Evolutionary conservation across 2,329 filamentous ascomycete species (phyloP), one percentile per base, ranked within the genome.

Genomic region (Tolypocladium tropicale): DNA sequence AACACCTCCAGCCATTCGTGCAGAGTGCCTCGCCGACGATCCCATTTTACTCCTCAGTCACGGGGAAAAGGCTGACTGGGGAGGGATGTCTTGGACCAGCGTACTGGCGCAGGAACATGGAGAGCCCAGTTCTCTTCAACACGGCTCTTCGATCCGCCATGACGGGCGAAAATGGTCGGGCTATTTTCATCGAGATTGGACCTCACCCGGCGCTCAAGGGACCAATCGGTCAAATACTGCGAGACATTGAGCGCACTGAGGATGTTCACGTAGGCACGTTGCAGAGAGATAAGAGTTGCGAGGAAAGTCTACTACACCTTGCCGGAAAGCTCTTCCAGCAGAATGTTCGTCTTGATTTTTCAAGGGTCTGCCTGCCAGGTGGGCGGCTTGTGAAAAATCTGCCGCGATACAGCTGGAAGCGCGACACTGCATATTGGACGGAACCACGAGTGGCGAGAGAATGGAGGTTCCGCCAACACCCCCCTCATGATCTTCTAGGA

Each of bases 331-430:
- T 63, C 4, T 48, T 58, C 48, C 55, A 56, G 37, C 54, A 56
- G 1, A 18, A 58, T 1, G 65, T 68, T 3, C 46, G 61, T 3
- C 60, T 66, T 7, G 30, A 61, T 33, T 54, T 59, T 3, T 16
- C 55, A 0, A 52, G 55, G 3, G 34, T 60, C 2, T 58, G 61
- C 5, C 48, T 53, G 1, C 14, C 30, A 1, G 56, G 54, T 9
- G 56, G 39, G 49, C 62, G 32, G 36, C 9, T 18, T 60, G 5
- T 55, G 58, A 3, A 67, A 4, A 56, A 64, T 46, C 61, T 76
- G 21, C 74, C 74, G 0, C 59, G 63, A 0, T 76, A 76, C 50
- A 62, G 66, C 1, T 76, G 72, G 71, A 66, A 72, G 28, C 70
- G 75, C 48, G 59, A 63, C 37, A 64, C 62, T 1, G 63, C 54